A percentile compares a stretch with the other conserved stretches of the same genome.
Evolutionary conservation across 2,329 filamentous ascomycete genomes (phyloP).

Genomic region (Cercospora brassicicola): DNA sequence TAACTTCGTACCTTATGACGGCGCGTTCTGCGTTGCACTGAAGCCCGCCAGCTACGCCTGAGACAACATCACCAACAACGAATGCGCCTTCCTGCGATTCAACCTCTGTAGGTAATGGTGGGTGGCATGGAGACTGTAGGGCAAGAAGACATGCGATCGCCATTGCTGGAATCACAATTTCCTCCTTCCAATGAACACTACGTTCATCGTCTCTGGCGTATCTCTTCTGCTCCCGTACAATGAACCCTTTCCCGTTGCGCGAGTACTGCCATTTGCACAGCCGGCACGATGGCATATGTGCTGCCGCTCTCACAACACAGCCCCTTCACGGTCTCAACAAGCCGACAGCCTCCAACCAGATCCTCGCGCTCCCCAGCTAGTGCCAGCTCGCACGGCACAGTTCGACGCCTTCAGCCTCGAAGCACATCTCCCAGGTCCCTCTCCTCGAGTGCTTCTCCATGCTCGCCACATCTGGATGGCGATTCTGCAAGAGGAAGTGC

Average conservation of each 20-base stretch:
- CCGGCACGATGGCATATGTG: conserved; percentile 8
- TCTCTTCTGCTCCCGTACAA: background rate
- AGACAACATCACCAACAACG: background rate
- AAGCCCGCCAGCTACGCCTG: background rate
- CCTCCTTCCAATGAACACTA: background rate
- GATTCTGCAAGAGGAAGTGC: conserved; percentile 10
- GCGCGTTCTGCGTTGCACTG: background rate
- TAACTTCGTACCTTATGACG: background rate
- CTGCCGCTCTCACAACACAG: conserved; percentile 7
- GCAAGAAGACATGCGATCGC: background rate
- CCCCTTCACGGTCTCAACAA: background rate
- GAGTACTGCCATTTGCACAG: background rate
- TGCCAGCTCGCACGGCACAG: conserved; percentile 29
- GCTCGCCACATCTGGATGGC: conserved; percentile 11
- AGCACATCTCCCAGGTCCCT: conserved; percentile 35
- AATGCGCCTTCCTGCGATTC: background rate
- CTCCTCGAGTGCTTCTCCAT: conserved; percentile 29
- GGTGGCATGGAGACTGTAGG: background rate
- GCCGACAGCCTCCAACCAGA: background rate
- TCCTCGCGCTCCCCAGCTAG: conserved; percentile 30
- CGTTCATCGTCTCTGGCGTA: background rate
- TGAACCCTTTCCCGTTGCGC: background rate
- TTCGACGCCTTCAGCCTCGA: conserved; percentile 31
- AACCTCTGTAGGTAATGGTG: background rate
- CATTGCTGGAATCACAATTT: background rate